phyloP scores from a whole-genome alignment of 2,329 filamentous ascomycete genomes.

The Penicillium vulpinum region DNA sequence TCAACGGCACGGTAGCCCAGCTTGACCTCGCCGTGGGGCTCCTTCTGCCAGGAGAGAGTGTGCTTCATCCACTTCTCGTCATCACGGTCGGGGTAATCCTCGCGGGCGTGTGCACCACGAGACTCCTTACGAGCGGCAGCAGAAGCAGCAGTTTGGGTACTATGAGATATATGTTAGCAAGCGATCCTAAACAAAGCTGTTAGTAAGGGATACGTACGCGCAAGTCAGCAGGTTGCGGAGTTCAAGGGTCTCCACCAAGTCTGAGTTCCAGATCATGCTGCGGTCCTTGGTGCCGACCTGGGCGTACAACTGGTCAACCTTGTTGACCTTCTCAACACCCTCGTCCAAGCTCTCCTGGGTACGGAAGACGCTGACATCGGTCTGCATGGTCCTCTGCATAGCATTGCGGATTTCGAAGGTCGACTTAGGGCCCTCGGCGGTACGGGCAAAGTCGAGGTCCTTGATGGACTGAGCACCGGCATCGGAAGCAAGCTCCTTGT shows the following conservation, averaged over 20 bases:
- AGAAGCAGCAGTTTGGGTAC: slow-evolving; percentile 84
- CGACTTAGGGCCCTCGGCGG: slow-evolving; percentile 77
- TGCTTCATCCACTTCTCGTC: slow-evolving; percentile 99
- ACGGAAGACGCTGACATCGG: slow-evolving; percentile 93
- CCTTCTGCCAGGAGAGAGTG: slow-evolving; percentile 92
- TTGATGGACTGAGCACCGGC: slow-evolving; percentile 85
- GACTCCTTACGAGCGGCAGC: slow-evolving; percentile 96
- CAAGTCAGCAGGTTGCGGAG: slow-evolving; percentile 93
- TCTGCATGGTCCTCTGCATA: slow-evolving; percentile 99
- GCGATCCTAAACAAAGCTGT: neutral
- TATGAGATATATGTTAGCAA: slow-evolving; percentile 35
- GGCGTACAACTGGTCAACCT: slow-evolving; percentile 76
- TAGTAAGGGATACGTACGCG: slow-evolving; percentile 65
- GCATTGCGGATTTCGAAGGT: slow-evolving; percentile 84
- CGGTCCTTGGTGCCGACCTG: slow-evolving; percentile 95
- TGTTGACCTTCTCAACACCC: slow-evolving; percentile 82
- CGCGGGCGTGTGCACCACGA: slow-evolving; percentile 92
- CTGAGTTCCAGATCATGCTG: slow-evolving; percentile 99
- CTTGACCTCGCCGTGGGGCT: slow-evolving; percentile 82
- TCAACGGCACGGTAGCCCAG: slow-evolving; percentile 83
- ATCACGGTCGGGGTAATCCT: slow-evolving; percentile 94
- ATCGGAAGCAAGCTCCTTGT: slow-evolving; percentile 77
- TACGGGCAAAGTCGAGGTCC: slow-evolving; percentile 82
- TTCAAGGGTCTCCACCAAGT: slow-evolving; percentile 94
- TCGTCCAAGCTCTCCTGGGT: slow-evolving; percentile 91